Evolutionary conservation across 768 basidiomycete genomes (phyloP).

Genomic region (Cantharellus cinnabarinus): DNA sequence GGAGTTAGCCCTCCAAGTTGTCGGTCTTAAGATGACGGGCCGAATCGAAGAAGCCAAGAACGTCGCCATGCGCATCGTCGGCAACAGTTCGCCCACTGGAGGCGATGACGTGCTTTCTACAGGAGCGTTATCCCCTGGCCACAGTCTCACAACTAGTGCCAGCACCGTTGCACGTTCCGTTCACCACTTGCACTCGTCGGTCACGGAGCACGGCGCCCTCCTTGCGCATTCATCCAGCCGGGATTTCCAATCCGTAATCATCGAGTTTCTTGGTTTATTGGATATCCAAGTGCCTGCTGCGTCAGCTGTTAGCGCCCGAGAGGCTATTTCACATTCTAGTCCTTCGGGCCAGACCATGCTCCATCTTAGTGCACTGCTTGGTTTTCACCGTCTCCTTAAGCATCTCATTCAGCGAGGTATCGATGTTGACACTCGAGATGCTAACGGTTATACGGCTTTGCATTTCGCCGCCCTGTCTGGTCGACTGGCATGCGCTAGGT

Average conservation of each 20-base stretch:
- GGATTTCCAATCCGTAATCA: conserved; percentile 54
- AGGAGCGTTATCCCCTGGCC: neutral
- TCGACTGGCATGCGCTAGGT: conserved; percentile 38
- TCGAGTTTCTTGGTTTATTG: conserved; percentile 63
- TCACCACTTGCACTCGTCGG: conserved; percentile 16
- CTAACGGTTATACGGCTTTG: conserved; percentile 76
- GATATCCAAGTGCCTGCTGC: conserved; percentile 31
- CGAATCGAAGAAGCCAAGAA: conserved; percentile 85
- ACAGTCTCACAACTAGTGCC: too few species aligned
- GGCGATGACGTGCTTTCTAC: conserved; percentile 14
- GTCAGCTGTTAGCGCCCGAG: conserved; percentile 16
- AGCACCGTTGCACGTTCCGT: conserved; percentile 13
- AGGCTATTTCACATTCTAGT: conserved; percentile 52
- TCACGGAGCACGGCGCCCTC: conserved; percentile 37
- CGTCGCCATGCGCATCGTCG: conserved; percentile 83
- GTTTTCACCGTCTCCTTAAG: conserved; percentile 43
- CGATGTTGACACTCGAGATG: conserved; percentile 68
- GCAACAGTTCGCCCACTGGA: conserved; percentile 20
- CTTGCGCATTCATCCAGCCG: conserved; percentile 19
- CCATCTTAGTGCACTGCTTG: conserved; percentile 67
- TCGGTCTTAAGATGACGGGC: conserved; percentile 91
- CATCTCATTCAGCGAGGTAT: conserved; percentile 55
- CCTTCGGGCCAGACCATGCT: conserved; percentile 65
- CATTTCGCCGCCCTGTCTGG: conserved; percentile 62
- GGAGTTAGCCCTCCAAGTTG: conserved; percentile 88